Percentiles rank a stretch among this genome's conserved stretches.
Conservation (phyloP, 2,329 filamentous ascomycete species). For the Cladosporium halotolerans region DNA sequence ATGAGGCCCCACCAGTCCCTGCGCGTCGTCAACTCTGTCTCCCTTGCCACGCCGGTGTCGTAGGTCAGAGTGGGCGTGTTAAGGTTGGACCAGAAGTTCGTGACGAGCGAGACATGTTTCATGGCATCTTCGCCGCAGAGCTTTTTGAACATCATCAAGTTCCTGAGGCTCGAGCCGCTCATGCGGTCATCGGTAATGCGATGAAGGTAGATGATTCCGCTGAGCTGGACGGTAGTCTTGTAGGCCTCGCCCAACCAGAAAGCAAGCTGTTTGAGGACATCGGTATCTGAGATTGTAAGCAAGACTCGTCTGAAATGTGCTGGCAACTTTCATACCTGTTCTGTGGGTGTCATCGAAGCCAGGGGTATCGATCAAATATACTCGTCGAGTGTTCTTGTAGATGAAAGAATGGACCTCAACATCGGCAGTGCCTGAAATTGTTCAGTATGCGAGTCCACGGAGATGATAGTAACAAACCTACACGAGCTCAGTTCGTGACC, state of each 20-base stretch:
- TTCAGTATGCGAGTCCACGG: background rate
- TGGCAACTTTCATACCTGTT: constrained; percentile 13
- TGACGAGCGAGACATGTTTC: constrained; percentile 36
- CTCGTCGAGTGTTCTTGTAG: constrained; percentile 4
- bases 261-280: constrained; percentile 40
- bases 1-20: constrained; percentile 19
- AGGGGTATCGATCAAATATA: constrained; percentile 11
- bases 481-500: constrained; percentile 30
- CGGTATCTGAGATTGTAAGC: constrained; percentile 29
- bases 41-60: constrained; percentile 19
- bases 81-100: constrained; percentile 37
- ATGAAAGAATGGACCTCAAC: constrained; percentile 7
- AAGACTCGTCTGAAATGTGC: background rate
- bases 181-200: constrained; percentile 40
- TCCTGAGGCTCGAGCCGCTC: constrained; percentile 34
- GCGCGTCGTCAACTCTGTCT: constrained; percentile 4
- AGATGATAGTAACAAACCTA: constrained; percentile 9
- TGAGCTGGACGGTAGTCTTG: constrained; percentile 28
- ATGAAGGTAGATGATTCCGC: constrained; percentile 44
- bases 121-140: constrained; percentile 39
- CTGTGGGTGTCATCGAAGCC: constrained; percentile 20
- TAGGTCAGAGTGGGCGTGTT: background rate
- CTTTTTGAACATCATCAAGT: constrained; percentile 41
- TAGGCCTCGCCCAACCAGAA: constrained; percentile 33
- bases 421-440: background rate